A percentile compares a stretch with the other conserved stretches of the same genome.
These are phyloP conservation scores for Karstenula rhodostoma DNA, from an alignment of 2,329 filamentous ascomycete species.

Conservation along the genomic window DNA sequence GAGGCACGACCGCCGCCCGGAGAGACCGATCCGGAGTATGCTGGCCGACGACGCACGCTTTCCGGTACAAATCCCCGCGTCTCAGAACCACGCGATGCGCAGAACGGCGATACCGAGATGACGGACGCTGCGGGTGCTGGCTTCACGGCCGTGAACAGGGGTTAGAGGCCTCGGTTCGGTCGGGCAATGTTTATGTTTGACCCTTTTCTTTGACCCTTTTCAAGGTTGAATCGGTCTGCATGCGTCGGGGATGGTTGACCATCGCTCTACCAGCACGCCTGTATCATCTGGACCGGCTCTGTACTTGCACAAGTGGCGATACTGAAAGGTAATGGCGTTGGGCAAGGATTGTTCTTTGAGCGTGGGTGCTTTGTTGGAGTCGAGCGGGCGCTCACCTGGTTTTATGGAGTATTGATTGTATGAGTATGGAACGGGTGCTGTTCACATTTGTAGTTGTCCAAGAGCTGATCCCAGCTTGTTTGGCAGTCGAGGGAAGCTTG, in stretches of 20 bases:
- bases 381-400: background rate
- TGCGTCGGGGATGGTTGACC: background rate
- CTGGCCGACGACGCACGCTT: conserved; percentile 35
- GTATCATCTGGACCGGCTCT: background rate
- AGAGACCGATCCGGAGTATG: conserved; percentile 31
- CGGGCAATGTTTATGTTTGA: background rate
- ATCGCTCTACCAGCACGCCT: background rate
- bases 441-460: background rate
- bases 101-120: conserved; percentile 54
- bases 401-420: background rate
- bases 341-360: background rate
- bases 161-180: conserved; percentile 15
- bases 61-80: conserved; percentile 36
- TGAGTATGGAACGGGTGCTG: background rate
- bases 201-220: too few relatives aligned
- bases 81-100: conserved; percentile 30
- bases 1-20: conserved; percentile 34
- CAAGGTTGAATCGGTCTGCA: background rate
- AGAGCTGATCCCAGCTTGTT: background rate
- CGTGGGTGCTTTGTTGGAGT: background rate
- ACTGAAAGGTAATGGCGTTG: background rate
- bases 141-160: conserved; percentile 50
- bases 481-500: background rate
- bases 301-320: background rate
- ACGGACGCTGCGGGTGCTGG: conserved; percentile 42